phyloP scores from a whole-genome alignment of 139 green algal species.

The Nannochloris sp. region DNA sequence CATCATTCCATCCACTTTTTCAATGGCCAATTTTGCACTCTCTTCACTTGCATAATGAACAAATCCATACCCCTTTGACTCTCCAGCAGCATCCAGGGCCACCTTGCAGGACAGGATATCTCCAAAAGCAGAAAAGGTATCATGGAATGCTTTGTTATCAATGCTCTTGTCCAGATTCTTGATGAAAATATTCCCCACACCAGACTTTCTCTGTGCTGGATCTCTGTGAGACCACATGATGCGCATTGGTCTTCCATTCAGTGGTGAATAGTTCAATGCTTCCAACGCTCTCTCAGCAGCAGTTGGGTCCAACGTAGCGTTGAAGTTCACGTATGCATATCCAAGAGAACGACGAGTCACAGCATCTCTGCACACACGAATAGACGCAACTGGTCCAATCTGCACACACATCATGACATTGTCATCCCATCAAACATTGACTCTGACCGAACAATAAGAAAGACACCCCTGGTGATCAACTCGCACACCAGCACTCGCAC shows the following conservation, averaged over 20 bases:
- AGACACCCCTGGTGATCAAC: background rate
- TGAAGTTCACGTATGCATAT: slow-evolving; percentile 97
- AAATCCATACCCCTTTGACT: slow-evolving; percentile 87
- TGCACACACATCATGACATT: slow-evolving; percentile 29
- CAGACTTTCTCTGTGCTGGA: slow-evolving; percentile 59
- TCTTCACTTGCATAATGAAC: slow-evolving; percentile 86
- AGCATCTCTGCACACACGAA: slow-evolving; percentile 86
- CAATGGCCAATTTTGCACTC: slow-evolving; percentile 63
- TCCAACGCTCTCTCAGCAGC: slow-evolving; percentile 77
- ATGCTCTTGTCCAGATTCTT: slow-evolving; percentile 92
- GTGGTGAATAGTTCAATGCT: slow-evolving; percentile 76
- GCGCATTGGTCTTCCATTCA: slow-evolving; percentile 82
- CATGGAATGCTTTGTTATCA: slow-evolving; percentile 87
- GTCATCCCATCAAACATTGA: background rate
- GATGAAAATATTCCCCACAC: slow-evolving; percentile 92
- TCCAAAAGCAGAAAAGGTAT: slow-evolving; percentile 87
- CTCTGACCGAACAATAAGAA: background rate
- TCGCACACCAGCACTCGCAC: background rate
- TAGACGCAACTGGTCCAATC: slow-evolving; percentile 81
- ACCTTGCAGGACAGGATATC: slow-evolving; percentile 76
- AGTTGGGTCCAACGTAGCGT: slow-evolving; percentile 63
- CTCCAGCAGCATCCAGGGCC: slow-evolving; percentile 32
- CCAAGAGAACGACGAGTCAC: slow-evolving; percentile 85
- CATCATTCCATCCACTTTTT: slow-evolving; percentile 70
- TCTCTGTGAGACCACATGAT: slow-evolving; percentile 92